These are phyloP conservation scores for Populus hybrid DNA, from an alignment of 441 rosid genomes.

Conservation along the genomic window DNA sequence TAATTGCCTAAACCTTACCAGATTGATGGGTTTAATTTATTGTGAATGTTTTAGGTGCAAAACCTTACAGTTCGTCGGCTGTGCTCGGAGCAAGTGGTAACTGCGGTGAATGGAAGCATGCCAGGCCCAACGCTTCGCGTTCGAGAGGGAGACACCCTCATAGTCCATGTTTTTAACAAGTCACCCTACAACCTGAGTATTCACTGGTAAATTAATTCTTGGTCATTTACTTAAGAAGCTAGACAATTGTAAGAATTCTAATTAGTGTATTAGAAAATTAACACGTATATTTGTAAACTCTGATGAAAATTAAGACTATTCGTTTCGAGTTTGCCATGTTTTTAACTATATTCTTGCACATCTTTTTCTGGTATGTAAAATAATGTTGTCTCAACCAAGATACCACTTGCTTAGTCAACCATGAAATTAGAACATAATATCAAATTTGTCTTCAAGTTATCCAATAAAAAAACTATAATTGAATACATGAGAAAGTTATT, in stretches of 20 bases:
- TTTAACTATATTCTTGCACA: too few relatives aligned
- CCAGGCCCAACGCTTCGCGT: slow-evolving; percentile 73
- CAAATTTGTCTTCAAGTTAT: background rate
- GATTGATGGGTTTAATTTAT: background rate
- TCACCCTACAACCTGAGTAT: slow-evolving; percentile 82
- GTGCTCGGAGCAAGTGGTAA: slow-evolving; percentile 55
- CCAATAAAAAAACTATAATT: too few relatives aligned
- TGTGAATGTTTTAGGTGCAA: slow-evolving; percentile 49
- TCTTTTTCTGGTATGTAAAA: too few relatives aligned
- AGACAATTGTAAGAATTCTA: too few relatives aligned
- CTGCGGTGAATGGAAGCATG: slow-evolving; percentile 68
- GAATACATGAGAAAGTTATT: background rate
- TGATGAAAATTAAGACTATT: too few relatives aligned
- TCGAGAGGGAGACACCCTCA: slow-evolving; percentile 70
- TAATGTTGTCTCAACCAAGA: background rate
- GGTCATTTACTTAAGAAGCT: background rate
- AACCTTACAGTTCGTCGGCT: slow-evolving; percentile 49
- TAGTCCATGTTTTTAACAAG: slow-evolving; percentile 63
- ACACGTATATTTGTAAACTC: too few relatives aligned
- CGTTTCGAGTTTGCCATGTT: too few relatives aligned
- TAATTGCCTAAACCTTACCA: background rate
- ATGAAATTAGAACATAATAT: background rate
- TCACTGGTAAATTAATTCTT: slow-evolving; percentile 56
- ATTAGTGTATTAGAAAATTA: too few relatives aligned
- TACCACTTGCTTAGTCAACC: background rate